Evolutionary conservation across 345 rosid species (phyloP).

Genomic region (Crucihimalaya himalaica): DNA sequence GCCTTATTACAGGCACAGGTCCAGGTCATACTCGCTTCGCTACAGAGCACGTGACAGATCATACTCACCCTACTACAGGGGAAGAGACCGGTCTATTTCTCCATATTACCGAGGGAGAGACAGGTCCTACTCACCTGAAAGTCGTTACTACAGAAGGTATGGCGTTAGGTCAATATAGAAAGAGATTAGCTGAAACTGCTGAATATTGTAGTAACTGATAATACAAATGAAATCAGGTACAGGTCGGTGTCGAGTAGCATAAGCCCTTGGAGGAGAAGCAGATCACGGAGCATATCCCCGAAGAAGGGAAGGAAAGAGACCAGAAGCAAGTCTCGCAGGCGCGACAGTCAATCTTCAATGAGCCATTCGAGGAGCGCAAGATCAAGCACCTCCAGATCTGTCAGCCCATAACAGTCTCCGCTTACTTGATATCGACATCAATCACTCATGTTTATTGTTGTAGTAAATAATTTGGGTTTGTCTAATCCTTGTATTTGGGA

Average conservation of each 20-base stretch:
- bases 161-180: not conserved
- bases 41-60: slow-evolving; percentile 19
- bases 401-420: slow-evolving; percentile 40
- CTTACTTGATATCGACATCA: not conserved
- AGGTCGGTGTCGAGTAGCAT: slow-evolving; percentile 46
- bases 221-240: slow-evolving; percentile 30
- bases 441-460: slow-evolving; percentile 9
- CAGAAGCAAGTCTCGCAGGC: slow-evolving; percentile 23
- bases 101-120: slow-evolving; percentile 32
- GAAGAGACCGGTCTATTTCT: slow-evolving; percentile 11
- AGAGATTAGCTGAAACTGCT: not conserved
- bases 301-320: slow-evolving; percentile 33
- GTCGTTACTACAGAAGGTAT: slow-evolving; percentile 26
- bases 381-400: slow-evolving; percentile 68
- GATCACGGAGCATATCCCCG: slow-evolving; percentile 44
- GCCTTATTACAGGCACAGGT: slow-evolving; percentile 38
- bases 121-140: slow-evolving; percentile 41
- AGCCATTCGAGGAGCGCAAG: slow-evolving; percentile 49
- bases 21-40: slow-evolving; percentile 48
- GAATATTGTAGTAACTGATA: slow-evolving; percentile 24
- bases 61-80: slow-evolving; percentile 10
- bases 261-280: slow-evolving; percentile 48
- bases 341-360: slow-evolving; percentile 44
- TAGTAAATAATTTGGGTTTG: not conserved
- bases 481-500: not conserved